phyloP scores from a whole-genome alignment of 2,329 filamentous ascomycete species.

The Fusarium redolens region DNA sequence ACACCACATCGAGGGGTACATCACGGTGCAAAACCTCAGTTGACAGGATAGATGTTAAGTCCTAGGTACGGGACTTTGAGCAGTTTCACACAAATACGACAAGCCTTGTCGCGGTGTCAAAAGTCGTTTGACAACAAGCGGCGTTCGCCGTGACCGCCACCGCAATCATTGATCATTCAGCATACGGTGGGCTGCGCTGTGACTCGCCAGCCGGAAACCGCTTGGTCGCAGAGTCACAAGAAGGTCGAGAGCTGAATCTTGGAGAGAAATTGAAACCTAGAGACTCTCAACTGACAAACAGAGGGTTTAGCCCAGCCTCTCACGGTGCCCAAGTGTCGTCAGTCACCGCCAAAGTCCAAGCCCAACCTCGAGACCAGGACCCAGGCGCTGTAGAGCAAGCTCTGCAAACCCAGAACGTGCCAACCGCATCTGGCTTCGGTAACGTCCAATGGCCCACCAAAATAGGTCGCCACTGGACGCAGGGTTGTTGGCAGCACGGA shows the following conservation, averaged over 20 bases:
- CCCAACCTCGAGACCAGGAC: constrained; percentile 28
- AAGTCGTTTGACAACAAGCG: constrained; percentile 25
- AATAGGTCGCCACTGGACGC: constrained; percentile 36
- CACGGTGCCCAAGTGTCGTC: constrained; percentile 37
- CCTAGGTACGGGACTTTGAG: constrained; percentile 5
- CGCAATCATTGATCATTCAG: constrained; percentile 34
- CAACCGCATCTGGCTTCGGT: constrained; percentile 41
- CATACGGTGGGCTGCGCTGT: constrained; percentile 30
- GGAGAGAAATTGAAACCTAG: background rate
- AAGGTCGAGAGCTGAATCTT: constrained; percentile 7
- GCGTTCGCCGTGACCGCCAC: constrained; percentile 15
- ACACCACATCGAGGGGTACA: constrained; percentile 37
- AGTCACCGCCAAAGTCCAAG: constrained; percentile 40
- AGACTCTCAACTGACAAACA: constrained; percentile 3
- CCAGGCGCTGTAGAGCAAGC: constrained; percentile 22
- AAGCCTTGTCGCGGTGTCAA: background rate
- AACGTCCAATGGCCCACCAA: constrained; percentile 43
- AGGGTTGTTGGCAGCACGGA: constrained; percentile 36
- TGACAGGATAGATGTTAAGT: constrained; percentile 20
- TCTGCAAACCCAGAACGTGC: constrained; percentile 29
- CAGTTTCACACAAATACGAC: constrained; percentile 1
- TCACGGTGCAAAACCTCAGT: constrained; percentile 17
- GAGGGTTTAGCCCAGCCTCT: constrained; percentile 19
- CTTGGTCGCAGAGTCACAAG: constrained; percentile 30
- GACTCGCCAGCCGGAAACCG: constrained; percentile 40